Percentiles rank a stretch among this genome's conserved stretches.
Evolutionary conservation across 768 basidiomycete species (phyloP).

Genomic region (Podaxis sp.): DNA sequence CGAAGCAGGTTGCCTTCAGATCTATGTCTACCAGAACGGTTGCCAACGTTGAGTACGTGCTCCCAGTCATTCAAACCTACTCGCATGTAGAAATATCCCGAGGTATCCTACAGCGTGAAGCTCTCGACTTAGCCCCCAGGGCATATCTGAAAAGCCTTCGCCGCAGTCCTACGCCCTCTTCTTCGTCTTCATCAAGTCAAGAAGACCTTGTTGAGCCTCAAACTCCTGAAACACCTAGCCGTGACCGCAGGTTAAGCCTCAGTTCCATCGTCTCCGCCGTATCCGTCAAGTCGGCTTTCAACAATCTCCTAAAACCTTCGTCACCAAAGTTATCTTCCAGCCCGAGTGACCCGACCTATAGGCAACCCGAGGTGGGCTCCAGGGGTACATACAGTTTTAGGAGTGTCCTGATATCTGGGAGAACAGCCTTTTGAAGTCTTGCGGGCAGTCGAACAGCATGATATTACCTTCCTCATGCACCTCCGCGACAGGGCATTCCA

Average conservation of each 20-base stretch:
- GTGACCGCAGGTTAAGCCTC: constrained; percentile 18
- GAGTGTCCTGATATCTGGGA: neutral
- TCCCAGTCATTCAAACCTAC: neutral
- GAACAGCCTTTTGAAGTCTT: constrained; percentile 59
- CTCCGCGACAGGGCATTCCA: constrained; percentile 77
- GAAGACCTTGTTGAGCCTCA: neutral
- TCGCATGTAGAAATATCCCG: constrained; percentile 13
- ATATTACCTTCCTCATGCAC: constrained; percentile 82
- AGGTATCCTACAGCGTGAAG: constrained; percentile 77
- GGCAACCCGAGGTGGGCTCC: neutral
- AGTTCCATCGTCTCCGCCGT: constrained; percentile 21
- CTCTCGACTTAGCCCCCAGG: constrained; percentile 52
- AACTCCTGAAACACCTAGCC: constrained; percentile 12
- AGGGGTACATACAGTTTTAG: neutral
- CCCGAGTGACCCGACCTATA: neutral
- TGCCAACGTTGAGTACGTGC: constrained; percentile 61
- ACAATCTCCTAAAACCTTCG: constrained; percentile 15
- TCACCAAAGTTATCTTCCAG: constrained; percentile 9
- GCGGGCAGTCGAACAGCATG: constrained; percentile 81
- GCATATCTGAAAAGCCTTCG: constrained; percentile 39
- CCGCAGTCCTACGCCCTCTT: neutral
- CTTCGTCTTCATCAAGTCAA: constrained; percentile 1
- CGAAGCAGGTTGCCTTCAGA: constrained; percentile 44
- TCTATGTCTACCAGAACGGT: constrained; percentile 64
- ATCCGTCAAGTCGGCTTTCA: constrained; percentile 17